phyloP scores from a whole-genome alignment of 2,329 filamentous ascomycete genomes.

The Ophiostoma triangulosporum region DNA sequence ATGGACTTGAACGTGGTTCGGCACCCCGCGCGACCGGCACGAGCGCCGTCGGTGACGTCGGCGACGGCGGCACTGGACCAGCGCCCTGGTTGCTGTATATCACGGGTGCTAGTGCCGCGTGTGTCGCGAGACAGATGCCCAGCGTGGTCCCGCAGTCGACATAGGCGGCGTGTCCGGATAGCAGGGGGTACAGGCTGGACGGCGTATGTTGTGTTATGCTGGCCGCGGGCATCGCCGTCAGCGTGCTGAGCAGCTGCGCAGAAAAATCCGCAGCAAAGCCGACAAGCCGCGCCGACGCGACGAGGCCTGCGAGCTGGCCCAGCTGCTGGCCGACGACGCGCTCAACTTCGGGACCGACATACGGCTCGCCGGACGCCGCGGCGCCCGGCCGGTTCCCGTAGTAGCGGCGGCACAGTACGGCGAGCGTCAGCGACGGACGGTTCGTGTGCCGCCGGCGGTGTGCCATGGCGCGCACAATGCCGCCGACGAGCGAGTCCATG shows the following conservation, averaged over 20 bases:
- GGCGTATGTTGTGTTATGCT: conserved; percentile 15
- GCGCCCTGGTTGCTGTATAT: not conserved
- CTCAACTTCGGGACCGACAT: conserved; percentile 11
- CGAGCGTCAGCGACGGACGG: not conserved
- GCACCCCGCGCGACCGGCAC: not conserved
- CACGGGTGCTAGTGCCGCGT: not conserved
- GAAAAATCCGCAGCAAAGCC: conserved; percentile 18
- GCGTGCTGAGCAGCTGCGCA: not conserved
- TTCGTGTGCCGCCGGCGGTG: too few relatives aligned
- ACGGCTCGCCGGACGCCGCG: conserved; percentile 15
- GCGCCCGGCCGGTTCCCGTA: conserved; percentile 7
- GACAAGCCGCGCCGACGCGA: conserved; percentile 23
- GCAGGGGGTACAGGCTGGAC: conserved; percentile 20
- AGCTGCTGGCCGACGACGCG: conserved; percentile 22
- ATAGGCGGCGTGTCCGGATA: conserved; percentile 19
- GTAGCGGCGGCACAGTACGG: conserved; percentile 4
- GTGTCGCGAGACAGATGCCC: conserved; percentile 3
- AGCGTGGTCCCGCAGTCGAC: conserved; percentile 4
- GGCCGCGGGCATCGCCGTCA: not conserved
- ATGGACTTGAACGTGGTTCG: not conserved
- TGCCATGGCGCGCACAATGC: too few relatives aligned
- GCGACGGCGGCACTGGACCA: not conserved
- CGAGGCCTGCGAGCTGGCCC: conserved; percentile 17
- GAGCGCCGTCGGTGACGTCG: not conserved
- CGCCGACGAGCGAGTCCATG: conserved; percentile 17